These are phyloP conservation scores for Yamadazyma triangularis DNA, from an alignment of 1,139 yeast genomes.

Conservation along the genomic window DNA sequence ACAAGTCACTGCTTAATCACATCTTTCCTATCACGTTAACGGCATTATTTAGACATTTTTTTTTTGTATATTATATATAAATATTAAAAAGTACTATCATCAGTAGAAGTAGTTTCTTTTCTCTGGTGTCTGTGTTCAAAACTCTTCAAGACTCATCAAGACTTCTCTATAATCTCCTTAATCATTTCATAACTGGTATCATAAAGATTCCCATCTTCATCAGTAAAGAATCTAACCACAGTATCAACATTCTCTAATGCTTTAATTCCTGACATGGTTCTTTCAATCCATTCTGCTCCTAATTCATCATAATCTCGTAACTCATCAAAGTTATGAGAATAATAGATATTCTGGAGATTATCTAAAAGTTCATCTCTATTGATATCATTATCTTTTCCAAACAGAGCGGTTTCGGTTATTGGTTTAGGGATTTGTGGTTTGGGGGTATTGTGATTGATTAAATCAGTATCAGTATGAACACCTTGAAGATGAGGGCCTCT, in stretches of 20 bases:
- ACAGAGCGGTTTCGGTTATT: neutral
- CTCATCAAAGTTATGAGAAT: conserved; percentile 28
- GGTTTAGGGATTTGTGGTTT: neutral
- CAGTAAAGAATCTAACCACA: conserved; percentile 32
- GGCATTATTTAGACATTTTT: too few relatives aligned
- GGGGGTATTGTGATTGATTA: conserved; percentile 5
- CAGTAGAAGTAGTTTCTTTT: too few relatives aligned
- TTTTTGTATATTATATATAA: too few relatives aligned
- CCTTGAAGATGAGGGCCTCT: conserved; percentile 2
- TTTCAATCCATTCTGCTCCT: conserved; percentile 47
- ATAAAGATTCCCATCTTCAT: conserved; percentile 33
- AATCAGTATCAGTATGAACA: conserved; percentile 8
- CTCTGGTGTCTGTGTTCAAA: too few relatives aligned
- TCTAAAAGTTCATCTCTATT: conserved; percentile 14
- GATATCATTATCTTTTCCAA: conserved; percentile 6
- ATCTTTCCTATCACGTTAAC: too few relatives aligned
- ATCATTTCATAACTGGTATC: conserved; percentile 11
- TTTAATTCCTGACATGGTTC: conserved; percentile 34
- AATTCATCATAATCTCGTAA: conserved; percentile 40
- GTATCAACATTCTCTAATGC: conserved; percentile 37
- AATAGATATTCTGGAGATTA: conserved; percentile 19
- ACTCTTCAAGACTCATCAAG: neutral
- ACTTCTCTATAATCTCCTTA: conserved; percentile 6
- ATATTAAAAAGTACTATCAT: too few relatives aligned
- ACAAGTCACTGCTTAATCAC: too few relatives aligned